phyloP scores from a whole-genome alignment of 176 grass and related monocot genomes.

The Musa beccarii region DNA sequence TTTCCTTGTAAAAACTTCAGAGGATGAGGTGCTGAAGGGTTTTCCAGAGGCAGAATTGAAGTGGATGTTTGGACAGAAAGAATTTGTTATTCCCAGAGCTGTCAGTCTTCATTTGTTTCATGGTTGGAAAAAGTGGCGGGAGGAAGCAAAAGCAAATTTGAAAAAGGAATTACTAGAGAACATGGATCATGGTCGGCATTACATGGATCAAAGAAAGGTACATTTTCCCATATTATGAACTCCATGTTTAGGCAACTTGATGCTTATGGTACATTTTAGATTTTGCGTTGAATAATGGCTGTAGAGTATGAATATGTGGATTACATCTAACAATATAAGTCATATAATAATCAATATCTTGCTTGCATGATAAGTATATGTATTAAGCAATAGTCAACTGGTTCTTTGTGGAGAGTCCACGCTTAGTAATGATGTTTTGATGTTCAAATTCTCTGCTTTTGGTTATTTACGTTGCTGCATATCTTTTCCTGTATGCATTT shows the following conservation, averaged over 20 bases:
- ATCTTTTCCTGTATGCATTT: neutral
- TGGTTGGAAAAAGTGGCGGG: conserved; percentile 31
- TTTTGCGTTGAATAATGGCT: no score
- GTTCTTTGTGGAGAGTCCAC: neutral
- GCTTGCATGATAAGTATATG: neutral
- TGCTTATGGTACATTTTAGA: neutral
- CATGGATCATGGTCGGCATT: conserved; percentile 15
- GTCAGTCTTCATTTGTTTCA: conserved; percentile 19
- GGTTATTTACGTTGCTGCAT: neutral
- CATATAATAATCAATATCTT: neutral
- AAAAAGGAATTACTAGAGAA: conserved; percentile 28
- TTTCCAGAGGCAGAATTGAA: conserved; percentile 29
- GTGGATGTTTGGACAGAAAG: conserved; percentile 31
- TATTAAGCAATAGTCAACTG: no score
- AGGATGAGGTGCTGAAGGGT: conserved; percentile 28
- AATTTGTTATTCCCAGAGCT: conserved; percentile 26
- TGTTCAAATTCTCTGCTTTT: no score
- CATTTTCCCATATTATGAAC: neutral
- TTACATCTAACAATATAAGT: no score
- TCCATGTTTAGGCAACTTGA: neutral
- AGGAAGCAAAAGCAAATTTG: conserved; percentile 27
- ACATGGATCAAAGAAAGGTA: conserved; percentile 29
- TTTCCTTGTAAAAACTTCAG: conserved; percentile 23
- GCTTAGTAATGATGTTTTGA: neutral
- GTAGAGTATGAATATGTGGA: no score